Conservation (phyloP, 306 rosid genomes). For the Glycine soja region DNA sequence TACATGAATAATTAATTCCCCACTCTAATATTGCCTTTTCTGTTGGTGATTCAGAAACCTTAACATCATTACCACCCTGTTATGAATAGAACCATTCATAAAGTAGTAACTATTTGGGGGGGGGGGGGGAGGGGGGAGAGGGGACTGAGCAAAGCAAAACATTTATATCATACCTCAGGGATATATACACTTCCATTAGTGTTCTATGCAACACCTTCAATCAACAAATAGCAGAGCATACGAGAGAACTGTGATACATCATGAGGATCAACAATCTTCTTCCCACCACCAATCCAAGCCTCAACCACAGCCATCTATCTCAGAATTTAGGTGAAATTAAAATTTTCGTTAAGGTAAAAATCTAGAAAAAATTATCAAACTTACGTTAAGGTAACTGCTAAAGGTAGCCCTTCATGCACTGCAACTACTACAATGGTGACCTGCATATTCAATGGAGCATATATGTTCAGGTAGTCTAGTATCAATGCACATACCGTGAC, state of each 20-base stretch:
- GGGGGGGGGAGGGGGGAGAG: no score
- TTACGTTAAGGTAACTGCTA: constrained; percentile 96
- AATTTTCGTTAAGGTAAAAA: constrained; percentile 17
- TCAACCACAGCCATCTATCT: constrained; percentile 84
- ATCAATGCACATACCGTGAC: constrained; percentile 69
- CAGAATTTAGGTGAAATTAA: constrained; percentile 16
- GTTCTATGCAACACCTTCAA: constrained; percentile 81
- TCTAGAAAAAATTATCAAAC: constrained; percentile 37
- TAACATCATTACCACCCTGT: constrained; percentile 62
- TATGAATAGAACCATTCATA: constrained; percentile 17
- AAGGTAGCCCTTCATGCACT: constrained; percentile 96
- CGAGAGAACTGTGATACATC: constrained; percentile 60
- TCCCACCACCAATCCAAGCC: constrained; percentile 63
- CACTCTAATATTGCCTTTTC: constrained; percentile 84
- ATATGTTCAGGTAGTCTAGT: neutral
- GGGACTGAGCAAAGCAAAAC: neutral
- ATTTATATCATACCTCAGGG: constrained; percentile 65
- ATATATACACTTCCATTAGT: constrained; percentile 75
- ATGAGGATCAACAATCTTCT: constrained; percentile 62
- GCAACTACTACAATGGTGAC: constrained; percentile 97
- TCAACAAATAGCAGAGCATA: constrained; percentile 56
- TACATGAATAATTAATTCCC: constrained; percentile 73
- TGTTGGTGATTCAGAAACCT: constrained; percentile 92
- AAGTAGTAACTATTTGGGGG: constrained; percentile 5
- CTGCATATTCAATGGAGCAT: constrained; percentile 51